Conservation (phyloP, 495 filamentous ascomycete species). For the Umbilicaria muhlenbergii region DNA sequence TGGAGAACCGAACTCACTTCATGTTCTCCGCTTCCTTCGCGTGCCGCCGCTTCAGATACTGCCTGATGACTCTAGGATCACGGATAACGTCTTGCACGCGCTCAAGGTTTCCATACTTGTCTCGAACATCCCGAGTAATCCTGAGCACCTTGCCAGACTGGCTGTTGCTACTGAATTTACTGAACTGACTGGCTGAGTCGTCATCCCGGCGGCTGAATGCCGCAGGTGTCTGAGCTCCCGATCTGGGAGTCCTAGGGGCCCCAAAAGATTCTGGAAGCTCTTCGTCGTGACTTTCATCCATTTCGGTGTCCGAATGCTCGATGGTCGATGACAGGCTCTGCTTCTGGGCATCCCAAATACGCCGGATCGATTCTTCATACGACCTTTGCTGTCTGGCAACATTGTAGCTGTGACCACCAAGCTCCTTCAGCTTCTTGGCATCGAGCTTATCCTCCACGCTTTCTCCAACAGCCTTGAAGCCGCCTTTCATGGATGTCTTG, state of each 20-base stretch:
- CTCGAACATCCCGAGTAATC: slow-evolving; percentile 51
- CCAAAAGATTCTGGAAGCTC: slow-evolving; percentile 22
- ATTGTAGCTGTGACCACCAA: slow-evolving; percentile 92
- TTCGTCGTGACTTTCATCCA: slow-evolving; percentile 51
- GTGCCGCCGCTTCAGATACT: slow-evolving; percentile 39
- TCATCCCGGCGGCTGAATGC: slow-evolving; percentile 42
- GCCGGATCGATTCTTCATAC: slow-evolving; percentile 75
- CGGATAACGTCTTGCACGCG: slow-evolving; percentile 45
- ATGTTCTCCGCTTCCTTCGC: slow-evolving; percentile 46
- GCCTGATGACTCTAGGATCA: slow-evolving; percentile 59
- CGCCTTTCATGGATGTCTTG: slow-evolving; percentile 96
- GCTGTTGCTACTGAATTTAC: slow-evolving; percentile 54
- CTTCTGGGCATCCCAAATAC: slow-evolving; percentile 83
- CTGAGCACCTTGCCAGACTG: slow-evolving; percentile 55
- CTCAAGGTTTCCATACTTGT: slow-evolving; percentile 45
- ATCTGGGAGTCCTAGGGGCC: slow-evolving; percentile 43
- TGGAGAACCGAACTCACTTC: slow-evolving; percentile 32
- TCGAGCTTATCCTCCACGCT: slow-evolving; percentile 76
- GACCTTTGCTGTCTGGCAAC: slow-evolving; percentile 78
- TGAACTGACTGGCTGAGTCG: slow-evolving; percentile 78
- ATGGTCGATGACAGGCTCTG: slow-evolving; percentile 51
- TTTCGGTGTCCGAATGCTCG: slow-evolving; percentile 47
- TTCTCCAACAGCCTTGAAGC: slow-evolving; percentile 80
- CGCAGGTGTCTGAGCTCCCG: slow-evolving; percentile 43
- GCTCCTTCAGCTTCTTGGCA: slow-evolving; percentile 68